A percentile compares a stretch with the other conserved stretches of the same genome.
These are phyloP conservation scores for Tolypocladium tropicale DNA, from an alignment of 2,329 filamentous ascomycete genomes.

Conservation along the genomic window DNA sequence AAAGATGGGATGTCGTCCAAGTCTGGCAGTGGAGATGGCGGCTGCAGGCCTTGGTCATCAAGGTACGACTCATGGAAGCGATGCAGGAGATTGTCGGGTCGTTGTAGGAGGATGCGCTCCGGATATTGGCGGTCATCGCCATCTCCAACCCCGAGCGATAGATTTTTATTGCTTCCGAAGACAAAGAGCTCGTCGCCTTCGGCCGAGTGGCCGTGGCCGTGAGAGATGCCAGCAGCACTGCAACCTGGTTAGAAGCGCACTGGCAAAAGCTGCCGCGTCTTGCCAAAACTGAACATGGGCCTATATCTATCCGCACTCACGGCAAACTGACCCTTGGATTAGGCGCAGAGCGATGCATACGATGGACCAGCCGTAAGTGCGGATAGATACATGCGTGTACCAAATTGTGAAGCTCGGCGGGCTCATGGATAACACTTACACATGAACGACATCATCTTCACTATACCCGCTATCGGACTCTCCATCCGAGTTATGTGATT, in stretches of 20 bases:
- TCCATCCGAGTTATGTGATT: slow-evolving; percentile 37
- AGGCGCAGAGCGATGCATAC: no score
- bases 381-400: background rate
- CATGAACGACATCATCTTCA: slow-evolving; percentile 12
- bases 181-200: slow-evolving; percentile 78
- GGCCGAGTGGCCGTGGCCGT: slow-evolving; percentile 9
- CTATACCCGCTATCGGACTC: slow-evolving; percentile 47
- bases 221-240: slow-evolving; percentile 10
- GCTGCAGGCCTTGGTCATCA: slow-evolving; percentile 29
- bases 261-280: background rate
- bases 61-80: slow-evolving; percentile 63
- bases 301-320: no score
- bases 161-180: slow-evolving; percentile 94
- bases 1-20: slow-evolving; percentile 57
- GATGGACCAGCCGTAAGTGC: no score
- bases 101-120: slow-evolving; percentile 66
- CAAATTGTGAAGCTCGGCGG: background rate
- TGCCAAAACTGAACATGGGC: no score
- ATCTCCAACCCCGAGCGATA: slow-evolving; percentile 88
- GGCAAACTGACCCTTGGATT: background rate
- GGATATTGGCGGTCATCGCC: slow-evolving; percentile 91
- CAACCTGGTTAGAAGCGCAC: slow-evolving; percentile 4
- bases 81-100: slow-evolving; percentile 67
- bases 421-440: slow-evolving; percentile 15
- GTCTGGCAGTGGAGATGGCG: slow-evolving; percentile 15